Evolutionary conservation across 805 yeast genomes (phyloP), one percentile per base, ranked within the genome.

Genomic region (Saccharomycopsis javanensis): DNA sequence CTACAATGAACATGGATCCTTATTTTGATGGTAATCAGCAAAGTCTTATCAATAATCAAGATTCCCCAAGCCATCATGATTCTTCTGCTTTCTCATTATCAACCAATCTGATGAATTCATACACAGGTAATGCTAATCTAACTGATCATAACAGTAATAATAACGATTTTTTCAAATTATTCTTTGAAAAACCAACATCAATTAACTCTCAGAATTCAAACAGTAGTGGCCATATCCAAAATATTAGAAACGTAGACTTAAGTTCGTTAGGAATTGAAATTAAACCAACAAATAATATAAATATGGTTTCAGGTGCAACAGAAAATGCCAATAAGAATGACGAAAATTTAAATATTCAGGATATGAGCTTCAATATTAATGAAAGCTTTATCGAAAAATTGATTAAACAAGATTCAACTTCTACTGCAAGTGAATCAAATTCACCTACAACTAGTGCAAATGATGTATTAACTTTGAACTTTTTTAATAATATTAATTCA

Each of bases 351-450:
- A 25, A 48, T 16, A 34, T 25, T 4, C 27, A 25, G 3, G 60
- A 60, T 23, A 51, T 57, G 50, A 60, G 60, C 23, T 57, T 59
- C 37, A 57, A 35, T 33, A 59, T 59, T n/a, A 60, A 57, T 35
- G 62, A 60, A 31, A 57, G 58, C 20, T 57, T 60, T 53, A 57
- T 60, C 18, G 55, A 57, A 50, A 60, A 60, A 30, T 25, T 42
- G 25, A 42, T 42, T 11, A 42, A 42, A 11, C 48, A 18, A 42
- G 48, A 42, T 42, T 42, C 25, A 20, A 20, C 20, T 20, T 20
- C 8, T 42, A 5, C 28, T 3, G 16, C 23, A 15, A 52, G 20
- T n/a, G 27, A 37, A 52, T 27, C 46, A 7, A 25, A 13, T 7
- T 18, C 25, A 13, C n/a, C 27, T 4, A n/a, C 13, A 34, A 2